A percentile compares a stretch with the other conserved stretches of the same genome.
phyloP scores from a whole-genome alignment of 257 asterid genomes.

The Przewalskia tangutica region DNA sequence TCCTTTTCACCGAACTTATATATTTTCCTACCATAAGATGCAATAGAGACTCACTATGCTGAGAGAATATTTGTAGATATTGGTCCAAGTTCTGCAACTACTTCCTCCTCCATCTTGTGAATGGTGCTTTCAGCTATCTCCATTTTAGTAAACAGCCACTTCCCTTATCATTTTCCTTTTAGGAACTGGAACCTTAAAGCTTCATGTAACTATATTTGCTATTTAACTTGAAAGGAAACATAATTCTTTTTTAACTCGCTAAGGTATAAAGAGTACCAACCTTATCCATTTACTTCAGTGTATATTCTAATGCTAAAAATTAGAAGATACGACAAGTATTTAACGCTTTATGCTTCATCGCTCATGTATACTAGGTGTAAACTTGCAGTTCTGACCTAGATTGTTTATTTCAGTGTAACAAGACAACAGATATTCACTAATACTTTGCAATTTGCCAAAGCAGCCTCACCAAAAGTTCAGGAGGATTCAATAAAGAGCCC shows the following conservation, averaged over 20 bases:
- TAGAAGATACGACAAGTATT: neutral
- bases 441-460: neutral
- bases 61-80: neutral
- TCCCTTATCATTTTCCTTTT: neutral
- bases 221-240: neutral
- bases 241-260: neutral
- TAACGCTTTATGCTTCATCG: neutral
- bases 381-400: neutral
- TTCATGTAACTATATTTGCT: neutral
- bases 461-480: slow-evolving; percentile 16
- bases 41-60: neutral
- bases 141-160: neutral
- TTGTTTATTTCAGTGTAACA: neutral
- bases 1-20: neutral
- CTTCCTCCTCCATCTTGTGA: neutral
- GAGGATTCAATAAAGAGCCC: neutral
- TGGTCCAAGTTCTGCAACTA: neutral
- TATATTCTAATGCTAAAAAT: neutral
- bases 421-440: neutral
- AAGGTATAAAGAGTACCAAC: neutral
- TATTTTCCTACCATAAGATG: neutral
- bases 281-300: neutral
- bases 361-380: neutral
- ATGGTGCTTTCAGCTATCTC: neutral
- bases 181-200: neutral